Conservation (phyloP, 495 filamentous ascomycete species). For the Collariella sp. region DNA sequence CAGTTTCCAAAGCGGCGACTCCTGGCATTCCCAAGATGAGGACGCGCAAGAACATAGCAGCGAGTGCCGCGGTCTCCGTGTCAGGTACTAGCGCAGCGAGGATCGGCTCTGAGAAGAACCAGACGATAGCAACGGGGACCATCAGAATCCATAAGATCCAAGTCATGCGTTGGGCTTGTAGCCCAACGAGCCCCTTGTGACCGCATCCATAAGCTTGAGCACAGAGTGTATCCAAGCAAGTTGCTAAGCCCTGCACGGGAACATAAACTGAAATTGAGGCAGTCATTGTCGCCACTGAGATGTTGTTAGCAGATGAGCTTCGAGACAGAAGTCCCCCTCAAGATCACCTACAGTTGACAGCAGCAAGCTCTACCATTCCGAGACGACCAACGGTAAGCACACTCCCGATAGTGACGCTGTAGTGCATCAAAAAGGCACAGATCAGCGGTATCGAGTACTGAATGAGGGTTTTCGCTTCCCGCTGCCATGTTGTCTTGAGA, state of each 20-base stretch:
- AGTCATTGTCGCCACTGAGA: slow-evolving; percentile 56
- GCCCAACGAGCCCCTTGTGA: slow-evolving; percentile 56
- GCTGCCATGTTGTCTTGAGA: slow-evolving; percentile 76
- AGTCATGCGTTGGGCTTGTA: slow-evolving; percentile 64
- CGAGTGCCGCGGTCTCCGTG: slow-evolving; percentile 49
- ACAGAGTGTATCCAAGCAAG: slow-evolving; percentile 63
- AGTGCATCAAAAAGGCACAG: slow-evolving; percentile 64
- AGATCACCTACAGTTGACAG: slow-evolving; percentile 43
- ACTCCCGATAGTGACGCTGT: slow-evolving; percentile 58
- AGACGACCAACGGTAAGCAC: slow-evolving; percentile 61
- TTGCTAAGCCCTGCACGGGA: slow-evolving; percentile 61
- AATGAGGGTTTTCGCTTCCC: slow-evolving; percentile 59
- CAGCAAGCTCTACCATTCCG: slow-evolving; percentile 54
- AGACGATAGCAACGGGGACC: slow-evolving; percentile 54
- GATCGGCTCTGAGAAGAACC: slow-evolving; percentile 49
- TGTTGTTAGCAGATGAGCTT: slow-evolving; percentile 2
- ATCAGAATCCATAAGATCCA: slow-evolving; percentile 55
- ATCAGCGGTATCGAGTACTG: slow-evolving; percentile 53
- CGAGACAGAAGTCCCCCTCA: background rate
- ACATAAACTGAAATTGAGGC: slow-evolving; percentile 66
- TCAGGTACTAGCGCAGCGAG: slow-evolving; percentile 53
- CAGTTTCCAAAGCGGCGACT: slow-evolving; percentile 59
- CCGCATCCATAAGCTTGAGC: slow-evolving; percentile 68
- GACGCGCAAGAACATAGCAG: slow-evolving; percentile 59
- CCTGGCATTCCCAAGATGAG: slow-evolving; percentile 58